phyloP scores from a whole-genome alignment of 1,284 basidiomycete species.

The Irpex sp. region DNA sequence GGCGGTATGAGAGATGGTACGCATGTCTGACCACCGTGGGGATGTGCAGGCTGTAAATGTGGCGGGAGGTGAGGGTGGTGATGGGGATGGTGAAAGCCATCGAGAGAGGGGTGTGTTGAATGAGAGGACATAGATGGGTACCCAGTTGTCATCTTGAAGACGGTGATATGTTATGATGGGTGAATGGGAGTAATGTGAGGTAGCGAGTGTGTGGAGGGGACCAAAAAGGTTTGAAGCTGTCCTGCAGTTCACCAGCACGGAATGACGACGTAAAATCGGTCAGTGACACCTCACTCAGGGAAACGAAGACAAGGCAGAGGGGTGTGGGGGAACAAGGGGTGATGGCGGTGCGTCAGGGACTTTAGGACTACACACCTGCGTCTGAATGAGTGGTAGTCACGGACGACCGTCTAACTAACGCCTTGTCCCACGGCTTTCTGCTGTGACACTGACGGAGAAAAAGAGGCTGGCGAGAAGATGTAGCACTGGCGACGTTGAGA shows the following conservation, averaged over 20 bases:
- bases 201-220: neutral
- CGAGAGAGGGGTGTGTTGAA: neutral
- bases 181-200: neutral
- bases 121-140: neutral
- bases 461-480: neutral
- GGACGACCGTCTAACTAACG: neutral
- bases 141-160: neutral
- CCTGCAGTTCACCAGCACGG: neutral
- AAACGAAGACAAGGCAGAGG: neutral
- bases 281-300: neutral
- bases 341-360: neutral
- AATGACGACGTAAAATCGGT: neutral
- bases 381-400: neutral
- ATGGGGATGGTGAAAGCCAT: neutral
- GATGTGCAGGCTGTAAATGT: neutral
- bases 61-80: neutral
- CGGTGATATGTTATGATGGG: neutral
- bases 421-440: neutral
- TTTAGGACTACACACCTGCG: neutral
- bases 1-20: conserved; percentile 44
- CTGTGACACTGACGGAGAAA: neutral
- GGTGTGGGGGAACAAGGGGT: neutral
- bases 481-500: neutral
- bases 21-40: conserved; percentile 28
- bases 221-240: neutral